These are phyloP conservation scores for Phytophthora podocarpi DNA, from an alignment of 352 stramenopile species.

Conservation along the genomic window DNA sequence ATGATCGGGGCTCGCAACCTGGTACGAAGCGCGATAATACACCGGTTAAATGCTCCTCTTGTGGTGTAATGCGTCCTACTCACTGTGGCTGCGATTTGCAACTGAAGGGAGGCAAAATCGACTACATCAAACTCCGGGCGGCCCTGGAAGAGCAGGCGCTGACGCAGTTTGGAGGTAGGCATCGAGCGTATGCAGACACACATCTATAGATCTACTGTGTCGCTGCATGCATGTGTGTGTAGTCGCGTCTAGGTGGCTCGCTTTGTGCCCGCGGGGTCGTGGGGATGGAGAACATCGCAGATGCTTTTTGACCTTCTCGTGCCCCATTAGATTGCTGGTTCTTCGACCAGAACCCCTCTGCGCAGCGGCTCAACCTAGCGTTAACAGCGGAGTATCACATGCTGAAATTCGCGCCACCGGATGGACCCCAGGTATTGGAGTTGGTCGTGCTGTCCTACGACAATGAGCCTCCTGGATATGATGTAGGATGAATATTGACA, in stretches of 20 bases:
- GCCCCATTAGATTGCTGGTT: constrained; percentile 82
- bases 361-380: constrained; percentile 28
- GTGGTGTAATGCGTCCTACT: not conserved
- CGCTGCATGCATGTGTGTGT: constrained; percentile 13
- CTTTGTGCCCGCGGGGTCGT: not conserved
- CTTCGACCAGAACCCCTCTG: constrained; percentile 80
- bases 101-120: constrained; percentile 58
- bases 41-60: no score
- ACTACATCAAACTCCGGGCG: constrained; percentile 73
- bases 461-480: no score
- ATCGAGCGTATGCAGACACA: not conserved
- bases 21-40: constrained; percentile 32
- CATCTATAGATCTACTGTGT: not conserved
- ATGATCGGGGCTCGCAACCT: constrained; percentile 57
- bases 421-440: constrained; percentile 67
- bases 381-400: constrained; percentile 56
- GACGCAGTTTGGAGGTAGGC: constrained; percentile 58
- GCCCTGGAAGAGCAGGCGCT: constrained; percentile 55
- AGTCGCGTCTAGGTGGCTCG: constrained; percentile 11
- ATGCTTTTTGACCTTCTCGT: constrained; percentile 30
- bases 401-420: constrained; percentile 74
- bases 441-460: not conserved
- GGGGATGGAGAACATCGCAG: not conserved
- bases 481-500: not conserved
- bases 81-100: not conserved